Evolutionary conservation across 257 asterid genomes (phyloP).

Genomic region (Solanum gracilifrons): DNA sequence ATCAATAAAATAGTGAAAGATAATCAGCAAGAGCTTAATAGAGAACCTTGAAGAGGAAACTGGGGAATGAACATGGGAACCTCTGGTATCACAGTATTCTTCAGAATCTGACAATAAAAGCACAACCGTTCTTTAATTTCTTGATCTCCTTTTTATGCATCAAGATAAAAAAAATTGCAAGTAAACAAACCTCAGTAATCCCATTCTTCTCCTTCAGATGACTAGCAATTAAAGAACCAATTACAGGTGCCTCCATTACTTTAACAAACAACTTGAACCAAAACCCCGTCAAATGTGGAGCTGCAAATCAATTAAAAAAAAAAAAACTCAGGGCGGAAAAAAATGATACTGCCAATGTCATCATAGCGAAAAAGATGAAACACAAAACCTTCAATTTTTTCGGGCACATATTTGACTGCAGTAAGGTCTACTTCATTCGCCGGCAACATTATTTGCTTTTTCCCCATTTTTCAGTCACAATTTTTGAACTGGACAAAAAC

Average conservation of each 20-base stretch:
- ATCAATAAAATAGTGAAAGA: not conserved
- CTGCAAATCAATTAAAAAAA: not conserved
- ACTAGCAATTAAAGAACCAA: not conserved
- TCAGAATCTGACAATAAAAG: not conserved
- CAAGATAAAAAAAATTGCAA: not conserved
- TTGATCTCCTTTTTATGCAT: not conserved
- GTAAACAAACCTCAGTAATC: not conserved
- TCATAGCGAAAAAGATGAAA: not conserved
- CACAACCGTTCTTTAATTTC: not conserved
- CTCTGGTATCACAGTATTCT: conserved; percentile 3
- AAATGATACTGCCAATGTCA: not conserved
- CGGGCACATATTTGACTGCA: not conserved
- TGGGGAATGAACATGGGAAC: conserved; percentile 7
- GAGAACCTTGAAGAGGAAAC: conserved; percentile 2
- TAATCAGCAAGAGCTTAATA: not conserved
- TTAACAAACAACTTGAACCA: conserved; percentile 4
- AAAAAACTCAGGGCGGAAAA: not conserved
- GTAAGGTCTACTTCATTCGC: conserved; percentile 1
- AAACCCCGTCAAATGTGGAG: conserved; percentile 4
- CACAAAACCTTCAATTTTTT: not conserved
- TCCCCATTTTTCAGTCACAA: not conserved
- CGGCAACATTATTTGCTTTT: not conserved
- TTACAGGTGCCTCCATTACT: not conserved
- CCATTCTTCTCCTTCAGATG: conserved; percentile 1
- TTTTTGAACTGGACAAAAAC: not conserved